phyloP scores from a whole-genome alignment of 2,329 filamentous ascomycete species.

The Phoma sp. region DNA sequence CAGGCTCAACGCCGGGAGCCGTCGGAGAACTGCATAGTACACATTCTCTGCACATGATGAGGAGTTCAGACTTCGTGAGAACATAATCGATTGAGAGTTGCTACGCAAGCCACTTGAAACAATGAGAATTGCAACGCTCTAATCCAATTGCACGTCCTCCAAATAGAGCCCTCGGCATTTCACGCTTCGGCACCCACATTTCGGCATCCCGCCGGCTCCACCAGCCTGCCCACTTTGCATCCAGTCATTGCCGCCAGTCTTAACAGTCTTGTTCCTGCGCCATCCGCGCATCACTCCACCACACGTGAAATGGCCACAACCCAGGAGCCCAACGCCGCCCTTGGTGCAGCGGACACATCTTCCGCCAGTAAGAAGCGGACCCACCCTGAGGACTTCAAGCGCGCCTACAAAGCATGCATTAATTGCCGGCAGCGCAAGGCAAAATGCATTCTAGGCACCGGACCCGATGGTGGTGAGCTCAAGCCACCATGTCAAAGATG shows the following conservation, averaged over 20 bases:
- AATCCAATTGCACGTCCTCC: not conserved
- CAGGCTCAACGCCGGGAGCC: constrained; percentile 4
- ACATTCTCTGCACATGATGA: not conserved
- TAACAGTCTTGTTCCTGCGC: constrained; percentile 34
- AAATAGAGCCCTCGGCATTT: constrained; percentile 3
- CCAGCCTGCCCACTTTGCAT: not conserved
- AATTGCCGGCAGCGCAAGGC: constrained; percentile 60
- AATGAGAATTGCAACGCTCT: not conserved
- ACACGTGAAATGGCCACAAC: constrained; percentile 21
- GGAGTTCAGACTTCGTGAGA: not conserved
- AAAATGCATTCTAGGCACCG: constrained; percentile 56
- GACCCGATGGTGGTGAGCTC: constrained; percentile 50
- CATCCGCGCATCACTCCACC: constrained; percentile 34
- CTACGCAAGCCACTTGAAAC: not conserved
- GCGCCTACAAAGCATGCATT: constrained; percentile 62
- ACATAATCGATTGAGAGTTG: not conserved
- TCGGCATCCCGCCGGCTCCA: not conserved
- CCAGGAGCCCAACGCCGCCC: constrained; percentile 24
- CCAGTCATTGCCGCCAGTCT: constrained; percentile 32
- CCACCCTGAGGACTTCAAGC: constrained; percentile 55
- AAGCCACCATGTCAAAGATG: constrained; percentile 56
- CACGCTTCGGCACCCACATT: constrained; percentile 1
- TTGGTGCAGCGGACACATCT: constrained; percentile 24
- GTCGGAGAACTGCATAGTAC: constrained; percentile 5
- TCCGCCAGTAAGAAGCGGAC: constrained; percentile 41